Evolutionary conservation across 2,329 filamentous ascomycete genomes (phyloP), one percentile per base, ranked within the genome.

Genomic region (Colletotrichum sp.): DNA sequence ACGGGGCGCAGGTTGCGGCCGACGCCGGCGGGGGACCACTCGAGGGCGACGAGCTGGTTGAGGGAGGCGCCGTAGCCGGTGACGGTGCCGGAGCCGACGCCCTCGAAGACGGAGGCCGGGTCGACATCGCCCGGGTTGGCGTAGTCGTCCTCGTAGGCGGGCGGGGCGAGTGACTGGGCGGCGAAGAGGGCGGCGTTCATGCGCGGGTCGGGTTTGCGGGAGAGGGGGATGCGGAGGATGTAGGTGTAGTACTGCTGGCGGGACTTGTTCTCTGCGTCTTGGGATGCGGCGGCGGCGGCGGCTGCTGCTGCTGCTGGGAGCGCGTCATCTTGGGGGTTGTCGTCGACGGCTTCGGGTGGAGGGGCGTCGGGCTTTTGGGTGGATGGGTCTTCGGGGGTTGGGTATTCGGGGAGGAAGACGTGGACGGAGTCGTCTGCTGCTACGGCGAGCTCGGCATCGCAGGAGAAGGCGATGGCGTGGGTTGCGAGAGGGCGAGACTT

Each of bases 21-120:
- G n/a, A 92, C 81, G 3, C 89, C 89, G n/a, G 83, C 83, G 0
- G 90, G 90, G n/a, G 90, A 92, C 91, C 91, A 92, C 64, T 86
- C 88, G 24, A 92, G 78, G 10, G 85, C 82, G 16, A 91, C 86
- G 18, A 90, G 86, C 78, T 92, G 90, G 77, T 90, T 91, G 79
- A 92, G 84, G 5, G 88, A 88, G 63, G 85, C 85, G 6, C 89
- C 90, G 3, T 86, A 85, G 18, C 86, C 86, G 0, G 88, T 88
- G 49, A 91, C 85, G 3, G 85, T 78, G 4, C 87, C 87, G 6
- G 79, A 81, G 1, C 89, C 90, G 6, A 87, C 88, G 13, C 89
- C 89, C 15, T 76, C 74, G 16, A 74, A 76, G 3, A 71, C 64
- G 2, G 80, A 82, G 57, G 82, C 82, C n/a, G 81, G 80, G 3